These are phyloP conservation scores for Pythium volutum DNA, from an alignment of 352 stramenopile genomes.

Conservation along the genomic window DNA sequence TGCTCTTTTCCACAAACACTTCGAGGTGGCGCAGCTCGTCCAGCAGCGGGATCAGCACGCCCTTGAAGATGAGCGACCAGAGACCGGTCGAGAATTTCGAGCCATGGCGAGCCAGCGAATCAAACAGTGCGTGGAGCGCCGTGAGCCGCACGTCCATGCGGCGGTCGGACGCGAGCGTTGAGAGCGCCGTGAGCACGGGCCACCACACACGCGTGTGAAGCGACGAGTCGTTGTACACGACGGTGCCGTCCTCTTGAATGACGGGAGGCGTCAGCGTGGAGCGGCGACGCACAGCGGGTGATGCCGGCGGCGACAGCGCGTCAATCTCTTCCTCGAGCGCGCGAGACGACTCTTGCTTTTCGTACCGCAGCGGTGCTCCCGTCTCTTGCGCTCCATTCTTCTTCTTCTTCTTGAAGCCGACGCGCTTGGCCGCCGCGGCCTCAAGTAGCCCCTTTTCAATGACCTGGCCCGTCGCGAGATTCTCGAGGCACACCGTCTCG, in stretches of 20 bases:
- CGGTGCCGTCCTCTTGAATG: neutral
- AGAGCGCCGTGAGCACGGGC: slow-evolving; percentile 97
- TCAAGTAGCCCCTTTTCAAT: slow-evolving; percentile 60
- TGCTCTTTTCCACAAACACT: slow-evolving; percentile 49
- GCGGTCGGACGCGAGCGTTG: slow-evolving; percentile 88
- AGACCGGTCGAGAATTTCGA: slow-evolving; percentile 70
- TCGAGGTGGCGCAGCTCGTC: slow-evolving; percentile 73
- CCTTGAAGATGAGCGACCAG: slow-evolving; percentile 84
- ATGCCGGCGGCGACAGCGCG: slow-evolving; percentile 34
- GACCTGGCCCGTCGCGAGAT: slow-evolving; percentile 70
- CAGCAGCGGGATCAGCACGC: slow-evolving; percentile 82
- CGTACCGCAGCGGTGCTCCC: slow-evolving; percentile 39
- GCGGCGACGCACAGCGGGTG: slow-evolving; percentile 32
- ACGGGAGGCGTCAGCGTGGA: slow-evolving; percentile 27
- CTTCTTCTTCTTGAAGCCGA: slow-evolving; percentile 65
- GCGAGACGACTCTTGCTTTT: slow-evolving; percentile 62
- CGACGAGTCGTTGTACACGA: slow-evolving; percentile 66
- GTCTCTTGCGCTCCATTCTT: neutral
- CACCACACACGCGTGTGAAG: slow-evolving; percentile 86
- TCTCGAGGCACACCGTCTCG: slow-evolving; percentile 65
- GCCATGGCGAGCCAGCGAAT: slow-evolving; percentile 63
- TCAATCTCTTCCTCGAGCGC: slow-evolving; percentile 60
- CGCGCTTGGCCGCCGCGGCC: slow-evolving; percentile 35
- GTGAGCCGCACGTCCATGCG: slow-evolving; percentile 85
- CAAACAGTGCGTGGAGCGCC: slow-evolving; percentile 73